These are phyloP conservation scores for Diacronema lutheri DNA, from an alignment of 78 protist species.

Conservation along the genomic window DNA sequence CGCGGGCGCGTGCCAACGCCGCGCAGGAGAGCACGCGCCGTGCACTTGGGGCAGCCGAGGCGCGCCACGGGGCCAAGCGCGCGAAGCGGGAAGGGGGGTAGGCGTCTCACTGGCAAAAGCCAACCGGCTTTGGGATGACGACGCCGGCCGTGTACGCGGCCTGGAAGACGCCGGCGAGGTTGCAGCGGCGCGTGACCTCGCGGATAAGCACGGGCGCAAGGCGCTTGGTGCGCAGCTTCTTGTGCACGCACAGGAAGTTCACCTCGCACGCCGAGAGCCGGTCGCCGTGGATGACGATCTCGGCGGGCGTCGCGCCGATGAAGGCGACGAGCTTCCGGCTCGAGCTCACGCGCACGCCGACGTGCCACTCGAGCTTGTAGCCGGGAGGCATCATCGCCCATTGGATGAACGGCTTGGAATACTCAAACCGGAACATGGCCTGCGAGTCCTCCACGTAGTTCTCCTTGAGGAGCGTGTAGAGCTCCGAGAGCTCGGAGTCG, in stretches of 20 bases:
- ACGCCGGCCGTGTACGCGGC: conserved; percentile 95
- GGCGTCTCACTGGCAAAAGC: too few relatives aligned
- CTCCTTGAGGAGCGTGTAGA: conserved; percentile 19
- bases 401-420: conserved; percentile 80
- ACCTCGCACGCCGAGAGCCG: neutral
- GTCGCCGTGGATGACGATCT: conserved; percentile 46
- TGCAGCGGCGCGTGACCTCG: conserved; percentile 96
- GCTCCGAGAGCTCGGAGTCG: neutral
- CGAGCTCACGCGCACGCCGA: conserved; percentile 78
- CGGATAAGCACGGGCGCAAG: conserved; percentile 76
- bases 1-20: too few relatives aligned
- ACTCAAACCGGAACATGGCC: conserved; percentile 96
- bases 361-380: conserved; percentile 77
- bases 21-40: too few relatives aligned
- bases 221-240: conserved; percentile 84
- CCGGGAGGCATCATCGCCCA: conserved; percentile 97
- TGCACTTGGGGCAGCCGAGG: too few relatives aligned
- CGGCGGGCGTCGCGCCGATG: conserved; percentile 92
- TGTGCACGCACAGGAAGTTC: conserved; percentile 98
- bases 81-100: neutral
- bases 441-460: conserved; percentile 64
- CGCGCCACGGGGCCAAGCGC: too few relatives aligned
- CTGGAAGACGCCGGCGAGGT: conserved; percentile 82
- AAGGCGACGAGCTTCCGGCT: conserved; percentile 81
- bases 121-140: conserved; percentile 83